Percentiles rank a stretch among this genome's conserved stretches.
phyloP scores from a whole-genome alignment of 2,329 filamentous ascomycete genomes.

The Cercospora canescens region DNA sequence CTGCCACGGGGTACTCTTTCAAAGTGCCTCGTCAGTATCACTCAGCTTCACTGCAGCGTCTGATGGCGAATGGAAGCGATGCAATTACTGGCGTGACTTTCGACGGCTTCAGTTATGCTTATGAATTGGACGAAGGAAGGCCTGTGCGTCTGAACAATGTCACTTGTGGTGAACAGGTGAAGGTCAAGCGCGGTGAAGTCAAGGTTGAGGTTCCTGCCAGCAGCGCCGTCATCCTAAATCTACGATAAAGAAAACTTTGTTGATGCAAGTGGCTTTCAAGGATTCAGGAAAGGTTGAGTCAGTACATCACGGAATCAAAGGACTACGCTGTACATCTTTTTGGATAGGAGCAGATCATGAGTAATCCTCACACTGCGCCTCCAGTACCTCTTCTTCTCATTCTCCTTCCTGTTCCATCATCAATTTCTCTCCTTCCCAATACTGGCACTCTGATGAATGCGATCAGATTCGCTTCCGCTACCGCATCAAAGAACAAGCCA shows the following conservation, averaged over 20 bases:
- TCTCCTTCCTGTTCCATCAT: not conserved
- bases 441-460: slow-evolving; percentile 1
- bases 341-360: no score
- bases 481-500: not conserved
- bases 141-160: slow-evolving; percentile 58
- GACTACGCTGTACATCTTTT: no score
- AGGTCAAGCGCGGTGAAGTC: slow-evolving; percentile 36
- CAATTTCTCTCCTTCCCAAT: not conserved
- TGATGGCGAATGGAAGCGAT: slow-evolving; percentile 64
- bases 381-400: not conserved
- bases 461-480: not conserved
- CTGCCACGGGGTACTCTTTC: slow-evolving; percentile 45
- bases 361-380: not conserved
- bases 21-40: slow-evolving; percentile 35
- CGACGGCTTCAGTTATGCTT: slow-evolving; percentile 63
- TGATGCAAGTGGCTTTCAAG: no score
- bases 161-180: slow-evolving; percentile 51
- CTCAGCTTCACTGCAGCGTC: slow-evolving; percentile 44
- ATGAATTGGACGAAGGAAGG: slow-evolving; percentile 55
- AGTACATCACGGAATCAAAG: no score
- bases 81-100: slow-evolving; percentile 62
- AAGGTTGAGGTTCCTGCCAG: not conserved
- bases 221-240: slow-evolving; percentile 5
- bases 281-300: no score
- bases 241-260: not conserved